A percentile compares a stretch with the other conserved stretches of the same genome.
These are phyloP conservation scores for Coemansia sp. DNA, from an alignment of 192 early-diverging fungal genomes.

Conservation along the genomic window DNA sequence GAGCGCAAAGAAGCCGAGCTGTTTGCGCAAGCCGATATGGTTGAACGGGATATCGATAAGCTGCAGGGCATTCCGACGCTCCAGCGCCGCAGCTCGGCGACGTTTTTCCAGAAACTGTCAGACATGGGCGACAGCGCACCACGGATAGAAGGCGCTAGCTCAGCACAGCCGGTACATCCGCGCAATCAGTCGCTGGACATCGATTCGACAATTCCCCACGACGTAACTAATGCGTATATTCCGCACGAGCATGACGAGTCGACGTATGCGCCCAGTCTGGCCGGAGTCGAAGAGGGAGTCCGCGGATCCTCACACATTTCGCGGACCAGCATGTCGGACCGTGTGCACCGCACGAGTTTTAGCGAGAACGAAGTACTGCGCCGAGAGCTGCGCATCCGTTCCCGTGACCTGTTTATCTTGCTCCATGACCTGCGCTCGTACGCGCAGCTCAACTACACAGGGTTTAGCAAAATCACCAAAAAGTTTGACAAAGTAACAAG, in stretches of 20 bases:
- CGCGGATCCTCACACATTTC: not conserved
- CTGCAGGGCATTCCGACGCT: constrained; percentile 18
- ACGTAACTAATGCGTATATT: constrained; percentile 47
- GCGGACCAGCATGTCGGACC: not conserved
- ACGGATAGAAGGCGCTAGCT: constrained; percentile 6
- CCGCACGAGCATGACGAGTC: constrained; percentile 35
- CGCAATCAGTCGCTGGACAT: constrained; percentile 6
- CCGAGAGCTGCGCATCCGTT: constrained; percentile 45
- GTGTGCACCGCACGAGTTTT: constrained; percentile 32
- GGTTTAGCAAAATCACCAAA: constrained; percentile 93
- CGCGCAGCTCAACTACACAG: constrained; percentile 85
- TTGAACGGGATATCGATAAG: constrained; percentile 42
- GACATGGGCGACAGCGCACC: constrained; percentile 12
- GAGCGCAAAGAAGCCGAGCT: constrained; percentile 79
- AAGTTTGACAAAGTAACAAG: constrained; percentile 96
- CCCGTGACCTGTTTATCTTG: constrained; percentile 78
- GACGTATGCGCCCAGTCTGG: constrained; percentile 28
- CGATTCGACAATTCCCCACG: constrained; percentile 32
- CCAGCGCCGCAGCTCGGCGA: constrained; percentile 35
- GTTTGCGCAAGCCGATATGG: constrained; percentile 61
- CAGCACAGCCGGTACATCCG: not conserved
- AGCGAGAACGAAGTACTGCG: constrained; percentile 21
- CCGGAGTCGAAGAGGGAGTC: not conserved
- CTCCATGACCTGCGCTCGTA: constrained; percentile 86
- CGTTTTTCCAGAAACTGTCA: constrained; percentile 39